Evolutionary conservation across 2,329 filamentous ascomycete species (phyloP).

Genomic region (Geosmithia putterillii): DNA sequence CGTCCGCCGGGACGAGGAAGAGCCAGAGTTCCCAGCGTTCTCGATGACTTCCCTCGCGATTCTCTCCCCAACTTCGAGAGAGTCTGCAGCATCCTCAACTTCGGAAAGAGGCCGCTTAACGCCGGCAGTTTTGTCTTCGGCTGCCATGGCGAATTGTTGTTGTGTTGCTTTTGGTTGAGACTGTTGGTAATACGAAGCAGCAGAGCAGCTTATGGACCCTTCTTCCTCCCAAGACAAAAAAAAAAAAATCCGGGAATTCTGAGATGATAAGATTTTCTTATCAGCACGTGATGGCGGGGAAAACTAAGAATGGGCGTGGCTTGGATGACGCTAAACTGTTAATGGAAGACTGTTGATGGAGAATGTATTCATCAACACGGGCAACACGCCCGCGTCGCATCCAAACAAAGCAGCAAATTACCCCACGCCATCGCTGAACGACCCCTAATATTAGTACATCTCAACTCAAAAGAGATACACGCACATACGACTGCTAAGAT

Average conservation of each 20-base stretch:
- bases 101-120: conserved; percentile 22
- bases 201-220: not conserved
- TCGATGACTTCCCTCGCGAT: conserved; percentile 15
- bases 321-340: conserved; percentile 11
- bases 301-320: not conserved
- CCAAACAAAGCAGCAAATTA: conserved; percentile 12
- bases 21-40: conserved; percentile 7
- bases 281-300: conserved; percentile 19
- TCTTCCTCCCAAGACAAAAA: not conserved
- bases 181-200: not conserved
- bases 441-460: not conserved
- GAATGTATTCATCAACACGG: not conserved
- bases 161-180: not conserved
- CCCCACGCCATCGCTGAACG: conserved; percentile 1
- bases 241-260: conserved; percentile 10
- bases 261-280: conserved; percentile 12
- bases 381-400: conserved; percentile 1
- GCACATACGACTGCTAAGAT: not conserved
- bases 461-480: not conserved
- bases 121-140: not conserved
- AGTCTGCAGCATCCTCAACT: conserved; percentile 11
- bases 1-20: conserved; percentile 11
- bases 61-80: not conserved
- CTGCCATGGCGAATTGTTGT: not conserved
- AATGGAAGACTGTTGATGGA: conserved; percentile 19